Conservation (phyloP, 2,329 filamentous ascomycete species). For the Rhinocladiella similis region DNA sequence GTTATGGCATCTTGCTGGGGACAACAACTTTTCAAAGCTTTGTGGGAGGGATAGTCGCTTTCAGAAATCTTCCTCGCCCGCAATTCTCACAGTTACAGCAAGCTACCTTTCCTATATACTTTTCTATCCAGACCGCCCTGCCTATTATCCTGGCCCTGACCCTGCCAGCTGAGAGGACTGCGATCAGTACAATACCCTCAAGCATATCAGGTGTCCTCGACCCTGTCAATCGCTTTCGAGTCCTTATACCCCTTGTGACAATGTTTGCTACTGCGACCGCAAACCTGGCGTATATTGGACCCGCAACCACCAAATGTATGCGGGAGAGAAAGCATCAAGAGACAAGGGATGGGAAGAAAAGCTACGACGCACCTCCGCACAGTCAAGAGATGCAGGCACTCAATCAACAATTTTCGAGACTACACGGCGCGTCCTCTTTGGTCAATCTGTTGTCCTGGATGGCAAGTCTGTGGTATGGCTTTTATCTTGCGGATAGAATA, state of each 20-base stretch:
- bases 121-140: slow-evolving; percentile 74
- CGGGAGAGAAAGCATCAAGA: slow-evolving; percentile 77
- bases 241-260: slow-evolving; percentile 66
- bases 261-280: slow-evolving; percentile 69
- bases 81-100: slow-evolving; percentile 81
- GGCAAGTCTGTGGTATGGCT: slow-evolving; percentile 74
- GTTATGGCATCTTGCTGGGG: slow-evolving; percentile 85
- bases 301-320: slow-evolving; percentile 74
- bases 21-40: slow-evolving; percentile 80
- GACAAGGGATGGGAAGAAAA: slow-evolving; percentile 85
- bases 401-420: slow-evolving; percentile 73
- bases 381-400: slow-evolving; percentile 79
- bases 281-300: slow-evolving; percentile 73
- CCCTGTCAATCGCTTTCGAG: slow-evolving; percentile 61
- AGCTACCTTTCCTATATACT: slow-evolving; percentile 84
- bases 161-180: slow-evolving; percentile 64
- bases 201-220: slow-evolving; percentile 60
- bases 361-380: slow-evolving; percentile 75
- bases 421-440: slow-evolving; percentile 80
- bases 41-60: slow-evolving; percentile 70
- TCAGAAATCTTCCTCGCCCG: slow-evolving; percentile 71
- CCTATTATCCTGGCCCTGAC: slow-evolving; percentile 75
- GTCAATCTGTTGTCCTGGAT: slow-evolving; percentile 73
- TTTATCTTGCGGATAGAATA: slow-evolving; percentile 67
- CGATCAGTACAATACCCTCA: slow-evolving; percentile 37